These are phyloP conservation scores for Cyclotella sp. DNA, from an alignment of 108 stramenopile genomes.

Conservation along the genomic window DNA sequence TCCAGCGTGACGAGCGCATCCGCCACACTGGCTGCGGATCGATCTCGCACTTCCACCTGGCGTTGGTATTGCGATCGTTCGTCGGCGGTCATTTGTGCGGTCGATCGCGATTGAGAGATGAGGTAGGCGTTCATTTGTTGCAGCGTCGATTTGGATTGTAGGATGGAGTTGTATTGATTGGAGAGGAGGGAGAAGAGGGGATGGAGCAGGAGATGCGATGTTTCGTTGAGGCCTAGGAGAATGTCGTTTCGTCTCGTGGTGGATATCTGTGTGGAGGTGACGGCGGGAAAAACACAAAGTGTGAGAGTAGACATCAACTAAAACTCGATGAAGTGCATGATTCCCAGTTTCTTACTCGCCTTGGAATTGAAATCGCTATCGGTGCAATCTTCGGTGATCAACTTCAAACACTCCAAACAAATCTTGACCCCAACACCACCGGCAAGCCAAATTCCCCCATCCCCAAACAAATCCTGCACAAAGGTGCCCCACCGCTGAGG, in stretches of 20 bases:
- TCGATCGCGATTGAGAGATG: conserved; percentile 58
- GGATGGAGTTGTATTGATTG: conserved; percentile 64
- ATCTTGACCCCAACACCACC: conserved; percentile 70
- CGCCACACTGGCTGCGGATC: conserved; percentile 56
- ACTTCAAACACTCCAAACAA: conserved; percentile 75
- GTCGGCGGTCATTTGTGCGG: conserved; percentile 73
- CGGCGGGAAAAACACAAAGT: neutral
- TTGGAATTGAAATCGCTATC: conserved; percentile 92
- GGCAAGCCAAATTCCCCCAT: conserved; percentile 66
- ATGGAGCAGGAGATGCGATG: conserved; percentile 70
- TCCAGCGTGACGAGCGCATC: conserved; percentile 73
- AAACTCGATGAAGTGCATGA: neutral
- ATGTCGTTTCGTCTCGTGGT: conserved; percentile 87
- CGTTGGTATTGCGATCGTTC: conserved; percentile 65
- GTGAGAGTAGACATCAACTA: neutral
- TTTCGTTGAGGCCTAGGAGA: conserved; percentile 86
- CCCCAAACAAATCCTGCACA: conserved; percentile 64
- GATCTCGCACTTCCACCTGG: conserved; percentile 51
- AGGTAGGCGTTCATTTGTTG: conserved; percentile 76
- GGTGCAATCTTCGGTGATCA: conserved; percentile 91
- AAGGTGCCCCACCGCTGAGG: conserved; percentile 89
- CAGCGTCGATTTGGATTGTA: conserved; percentile 59
- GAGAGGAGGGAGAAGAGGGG: conserved; percentile 71
- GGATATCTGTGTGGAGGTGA: conserved; percentile 62
- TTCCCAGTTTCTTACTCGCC: conserved; percentile 39